Evolutionary conservation across 1,139 yeast genomes (phyloP), one percentile per base, ranked within the genome.

Genomic region (Sugiyamaella paludigena): DNA sequence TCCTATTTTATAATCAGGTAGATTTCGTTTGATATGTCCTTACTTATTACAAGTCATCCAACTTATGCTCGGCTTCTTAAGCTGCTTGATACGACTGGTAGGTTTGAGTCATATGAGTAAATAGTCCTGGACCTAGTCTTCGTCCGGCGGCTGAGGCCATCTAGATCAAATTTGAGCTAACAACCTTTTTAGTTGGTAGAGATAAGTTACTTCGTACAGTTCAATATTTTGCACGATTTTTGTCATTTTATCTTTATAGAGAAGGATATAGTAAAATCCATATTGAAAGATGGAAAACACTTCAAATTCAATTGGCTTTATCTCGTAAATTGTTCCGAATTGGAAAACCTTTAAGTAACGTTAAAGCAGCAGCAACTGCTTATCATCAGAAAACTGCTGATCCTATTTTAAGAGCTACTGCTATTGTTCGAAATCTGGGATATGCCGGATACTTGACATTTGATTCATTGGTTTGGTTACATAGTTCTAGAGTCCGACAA

Each of bases 251-350:
- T 64, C 77, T 81, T 40, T 75, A 75, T 49, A 80, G 83, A 60
- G 75, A 79, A 59, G 89, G 89, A 24, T 80, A 74, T 62, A 63
- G 80, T 16, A 68, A 73, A 45, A 75, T 76, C 44, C 63, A 78
- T 16, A 77, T 83, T 40, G 73, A 71, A 51, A 65, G 76, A 50
- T 77, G 81, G 69, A 73, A 73, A 57, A 71, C 74, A 19, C 65
- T 85, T 50, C 83, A 81, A 66, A 66, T 67, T 43, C 81, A 83
- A 55, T 75, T 84, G 34, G 81, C 87, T 13, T 73, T 85, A 56
- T 77, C 88, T 52, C 81, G 98, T 67, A 91, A 91, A 72, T 83
- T 91, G 16, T 73, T 91, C 76, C 79, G 98, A 62, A 83, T 84
- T 64, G 80, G 89, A 58, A 91, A 89, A 71, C 96, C 96, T 1